A percentile compares a stretch with the other conserved stretches of the same genome.
phyloP scores from a whole-genome alignment of 192 early-diverging fungal genomes.

The Phycomyces blakesleeanus region DNA sequence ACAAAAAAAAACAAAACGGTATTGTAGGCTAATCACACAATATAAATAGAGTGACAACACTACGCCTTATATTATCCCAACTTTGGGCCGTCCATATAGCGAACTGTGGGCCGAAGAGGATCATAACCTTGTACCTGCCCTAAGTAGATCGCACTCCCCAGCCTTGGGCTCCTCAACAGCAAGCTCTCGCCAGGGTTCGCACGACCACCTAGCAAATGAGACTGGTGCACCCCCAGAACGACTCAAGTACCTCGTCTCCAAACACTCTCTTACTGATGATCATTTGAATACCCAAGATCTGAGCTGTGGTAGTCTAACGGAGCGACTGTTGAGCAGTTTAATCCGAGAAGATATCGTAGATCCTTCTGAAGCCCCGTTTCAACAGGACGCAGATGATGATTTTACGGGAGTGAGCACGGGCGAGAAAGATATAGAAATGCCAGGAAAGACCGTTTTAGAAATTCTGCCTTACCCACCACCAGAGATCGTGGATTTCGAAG shows the following conservation, averaged over 20 bases:
- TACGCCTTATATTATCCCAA: constrained; percentile 69
- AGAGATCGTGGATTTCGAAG: constrained; percentile 61
- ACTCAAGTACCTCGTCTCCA: constrained; percentile 18
- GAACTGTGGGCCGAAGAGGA: constrained; percentile 69
- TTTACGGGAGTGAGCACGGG: too few relatives aligned
- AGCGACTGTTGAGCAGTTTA: constrained; percentile 69
- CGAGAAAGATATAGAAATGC: background rate
- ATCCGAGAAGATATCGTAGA: constrained; percentile 62
- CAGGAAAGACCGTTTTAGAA: constrained; percentile 58
- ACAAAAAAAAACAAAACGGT: too few relatives aligned
- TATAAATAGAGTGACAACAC: constrained; percentile 23
- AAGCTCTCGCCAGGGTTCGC: constrained; percentile 12
- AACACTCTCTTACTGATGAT: constrained; percentile 26
- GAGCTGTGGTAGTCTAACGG: constrained; percentile 59
- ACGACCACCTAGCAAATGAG: constrained; percentile 3
- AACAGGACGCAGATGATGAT: constrained; percentile 27
- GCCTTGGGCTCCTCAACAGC: constrained; percentile 24
- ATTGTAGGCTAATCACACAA: too few relatives aligned
- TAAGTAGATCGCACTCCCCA: constrained; percentile 18
- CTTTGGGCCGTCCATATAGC: constrained; percentile 70
- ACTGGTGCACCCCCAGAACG: background rate
- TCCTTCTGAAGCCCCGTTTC: constrained; percentile 29
- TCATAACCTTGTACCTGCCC: constrained; percentile 48
- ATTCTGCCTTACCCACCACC: constrained; percentile 30
- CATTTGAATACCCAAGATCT: constrained; percentile 24